These are phyloP conservation scores for Abrus precatorius DNA, from an alignment of 306 rosid species.

Conservation along the genomic window DNA sequence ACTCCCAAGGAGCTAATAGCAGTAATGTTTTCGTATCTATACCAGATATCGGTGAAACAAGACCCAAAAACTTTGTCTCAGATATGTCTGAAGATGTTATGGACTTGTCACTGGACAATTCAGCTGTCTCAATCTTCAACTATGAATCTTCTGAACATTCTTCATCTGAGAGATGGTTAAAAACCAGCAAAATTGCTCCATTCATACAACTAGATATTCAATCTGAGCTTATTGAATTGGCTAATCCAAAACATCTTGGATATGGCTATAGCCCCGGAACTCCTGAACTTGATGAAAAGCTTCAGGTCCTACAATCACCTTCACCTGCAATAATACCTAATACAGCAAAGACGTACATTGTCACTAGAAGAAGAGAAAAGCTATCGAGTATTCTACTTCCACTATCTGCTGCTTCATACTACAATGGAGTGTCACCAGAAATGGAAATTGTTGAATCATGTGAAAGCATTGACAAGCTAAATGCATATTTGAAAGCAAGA, in stretches of 20 bases:
- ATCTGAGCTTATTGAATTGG: slow-evolving; percentile 44
- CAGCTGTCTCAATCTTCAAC: slow-evolving; percentile 45
- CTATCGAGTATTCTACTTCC: slow-evolving; percentile 65
- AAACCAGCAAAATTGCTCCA: slow-evolving; percentile 51
- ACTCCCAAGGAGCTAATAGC: slow-evolving; percentile 26
- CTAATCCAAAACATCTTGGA: slow-evolving; percentile 41
- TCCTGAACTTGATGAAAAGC: slow-evolving; percentile 50
- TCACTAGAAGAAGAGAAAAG: slow-evolving; percentile 61
- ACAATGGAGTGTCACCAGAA: slow-evolving; percentile 68
- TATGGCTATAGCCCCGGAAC: slow-evolving; percentile 26
- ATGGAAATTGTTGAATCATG: slow-evolving; percentile 76
- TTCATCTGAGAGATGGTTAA: slow-evolving; percentile 55
- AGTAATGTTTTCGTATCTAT: slow-evolving; percentile 40
- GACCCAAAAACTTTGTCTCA: slow-evolving; percentile 19
- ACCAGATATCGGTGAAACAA: slow-evolving; percentile 52
- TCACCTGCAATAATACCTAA: slow-evolving; percentile 6
- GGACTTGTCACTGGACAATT: slow-evolving; percentile 48
- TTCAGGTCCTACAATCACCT: slow-evolving; percentile 32
- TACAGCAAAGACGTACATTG: slow-evolving; percentile 56
- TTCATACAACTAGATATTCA: slow-evolving; percentile 50
- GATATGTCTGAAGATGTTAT: slow-evolving; percentile 40
- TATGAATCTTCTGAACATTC: slow-evolving; percentile 51
- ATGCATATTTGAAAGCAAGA: slow-evolving; percentile 69
- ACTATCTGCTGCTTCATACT: slow-evolving; percentile 77
- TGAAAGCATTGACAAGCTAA: slow-evolving; percentile 68